phyloP scores from a whole-genome alignment of 2,329 filamentous ascomycete species.

The Westerdykella ornata region DNA sequence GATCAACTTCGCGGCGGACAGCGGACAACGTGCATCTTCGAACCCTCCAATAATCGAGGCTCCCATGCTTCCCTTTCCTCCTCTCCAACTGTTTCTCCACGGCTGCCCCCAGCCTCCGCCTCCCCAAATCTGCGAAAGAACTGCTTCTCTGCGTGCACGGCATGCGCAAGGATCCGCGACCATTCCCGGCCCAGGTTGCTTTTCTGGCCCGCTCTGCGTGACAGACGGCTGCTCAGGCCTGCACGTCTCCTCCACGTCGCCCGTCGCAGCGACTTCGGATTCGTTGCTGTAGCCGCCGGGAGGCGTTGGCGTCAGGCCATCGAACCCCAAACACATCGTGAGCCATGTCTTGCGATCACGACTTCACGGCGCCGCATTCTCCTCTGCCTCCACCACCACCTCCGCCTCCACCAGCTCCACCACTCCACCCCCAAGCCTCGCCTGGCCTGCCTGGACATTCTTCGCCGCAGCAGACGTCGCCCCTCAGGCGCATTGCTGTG shows the following conservation, averaged over 20 bases:
- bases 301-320: background rate
- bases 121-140: background rate
- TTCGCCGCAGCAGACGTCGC: constrained; percentile 20
- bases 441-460: constrained; percentile 8
- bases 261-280: background rate
- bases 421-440: constrained; percentile 4
- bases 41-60: constrained; percentile 13
- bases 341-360: constrained; percentile 21
- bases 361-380: constrained; percentile 16
- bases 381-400: constrained; percentile 19
- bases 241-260: background rate
- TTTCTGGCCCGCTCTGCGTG: constrained; percentile 11
- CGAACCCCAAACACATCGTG: background rate
- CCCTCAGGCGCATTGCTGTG: constrained; percentile 33
- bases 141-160: constrained; percentile 1
- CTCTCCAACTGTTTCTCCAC: constrained; percentile 4
- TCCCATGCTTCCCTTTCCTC: constrained; percentile 1
- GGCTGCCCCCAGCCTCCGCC: background rate
- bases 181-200: constrained; percentile 11
- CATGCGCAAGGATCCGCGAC: constrained; percentile 13
- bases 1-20: constrained; percentile 4
- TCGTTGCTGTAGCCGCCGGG: background rate
- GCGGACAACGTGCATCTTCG: background rate
- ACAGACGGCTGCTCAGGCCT: constrained; percentile 1
- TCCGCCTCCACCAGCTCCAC: constrained; percentile 15